phyloP scores from a whole-genome alignment of 108 stramenopile species.

The Aurantiochytrium sp. region DNA sequence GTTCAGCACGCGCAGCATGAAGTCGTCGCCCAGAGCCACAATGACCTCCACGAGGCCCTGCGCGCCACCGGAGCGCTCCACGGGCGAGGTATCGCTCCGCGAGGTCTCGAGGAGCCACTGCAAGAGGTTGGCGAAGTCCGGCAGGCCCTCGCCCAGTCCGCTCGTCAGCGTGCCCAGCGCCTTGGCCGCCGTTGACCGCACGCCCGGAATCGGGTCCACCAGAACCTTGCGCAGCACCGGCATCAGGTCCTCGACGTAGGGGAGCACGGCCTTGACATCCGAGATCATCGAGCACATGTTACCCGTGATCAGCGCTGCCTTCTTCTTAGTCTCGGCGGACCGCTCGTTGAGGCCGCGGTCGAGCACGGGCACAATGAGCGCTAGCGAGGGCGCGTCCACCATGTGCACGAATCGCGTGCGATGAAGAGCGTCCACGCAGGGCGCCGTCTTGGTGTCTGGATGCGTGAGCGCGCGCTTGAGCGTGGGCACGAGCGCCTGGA shows the following conservation, averaged over 20 bases:
- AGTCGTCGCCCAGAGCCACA: slow-evolving; percentile 66
- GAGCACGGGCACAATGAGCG: slow-evolving; percentile 96
- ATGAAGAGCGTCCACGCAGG: slow-evolving; percentile 69
- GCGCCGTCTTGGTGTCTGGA: slow-evolving; percentile 68
- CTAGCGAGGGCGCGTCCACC: slow-evolving; percentile 95
- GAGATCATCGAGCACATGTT: slow-evolving; percentile 98
- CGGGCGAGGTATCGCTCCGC: slow-evolving; percentile 69
- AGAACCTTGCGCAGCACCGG: slow-evolving; percentile 86
- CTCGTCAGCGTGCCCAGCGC: slow-evolving; percentile 82
- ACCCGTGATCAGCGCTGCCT: slow-evolving; percentile 95
- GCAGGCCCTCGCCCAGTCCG: slow-evolving; percentile 77
- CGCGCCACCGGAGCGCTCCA: slow-evolving; percentile 92
- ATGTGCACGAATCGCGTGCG: slow-evolving; percentile 90
- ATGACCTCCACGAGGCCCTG: slow-evolving; percentile 89
- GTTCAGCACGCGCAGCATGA: slow-evolving; percentile 66
- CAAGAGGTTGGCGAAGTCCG: slow-evolving; percentile 76
- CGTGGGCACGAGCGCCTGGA: slow-evolving; percentile 65
- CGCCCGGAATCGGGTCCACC: slow-evolving; percentile 88
- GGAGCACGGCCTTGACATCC: slow-evolving; percentile 87
- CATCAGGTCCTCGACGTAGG: slow-evolving; percentile 88
- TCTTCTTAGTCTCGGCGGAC: slow-evolving; percentile 82
- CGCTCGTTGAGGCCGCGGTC: slow-evolving; percentile 91
- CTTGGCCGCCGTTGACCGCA: slow-evolving; percentile 82
- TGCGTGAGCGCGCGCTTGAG: slow-evolving; percentile 86
- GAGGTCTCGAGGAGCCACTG: slow-evolving; percentile 87